A percentile compares a stretch with the other conserved stretches of the same genome.
Evolutionary conservation across 805 yeast species (phyloP).

Genomic region (Saturnispora silvae): DNA sequence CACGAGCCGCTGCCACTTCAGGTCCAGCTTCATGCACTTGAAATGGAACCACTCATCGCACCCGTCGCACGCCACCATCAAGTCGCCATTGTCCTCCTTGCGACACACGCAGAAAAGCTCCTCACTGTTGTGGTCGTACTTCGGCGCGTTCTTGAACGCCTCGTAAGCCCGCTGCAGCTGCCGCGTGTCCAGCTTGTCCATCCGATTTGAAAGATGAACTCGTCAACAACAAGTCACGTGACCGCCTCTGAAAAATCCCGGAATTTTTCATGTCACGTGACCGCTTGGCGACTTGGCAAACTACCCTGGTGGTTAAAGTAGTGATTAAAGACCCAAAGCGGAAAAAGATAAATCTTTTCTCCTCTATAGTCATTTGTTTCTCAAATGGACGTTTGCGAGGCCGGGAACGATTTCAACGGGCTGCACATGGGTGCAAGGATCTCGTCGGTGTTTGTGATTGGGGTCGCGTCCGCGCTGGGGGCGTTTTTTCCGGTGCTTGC

Average conservation of each 20-base stretch:
- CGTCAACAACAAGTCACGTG: too few species aligned
- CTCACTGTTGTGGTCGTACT: conserved; percentile 34
- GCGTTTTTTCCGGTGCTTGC: conserved; percentile 53
- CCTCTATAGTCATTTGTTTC: background rate
- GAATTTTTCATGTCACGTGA: too few species aligned
- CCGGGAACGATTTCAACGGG: conserved; percentile 16
- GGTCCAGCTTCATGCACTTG: conserved; percentile 54
- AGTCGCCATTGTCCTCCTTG: conserved; percentile 62
- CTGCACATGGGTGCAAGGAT: conserved; percentile 37
- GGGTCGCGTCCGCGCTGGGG: conserved; percentile 48
- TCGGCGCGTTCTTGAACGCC: conserved; percentile 24
- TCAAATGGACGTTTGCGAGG: conserved; percentile 12
- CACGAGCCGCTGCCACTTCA: conserved; percentile 42
- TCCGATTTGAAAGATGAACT: too few species aligned
- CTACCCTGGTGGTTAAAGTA: conserved; percentile 1
- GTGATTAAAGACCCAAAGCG: too few species aligned
- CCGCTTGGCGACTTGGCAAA: background rate
- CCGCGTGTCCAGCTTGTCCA: conserved; percentile 4
- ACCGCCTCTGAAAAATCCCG: too few species aligned
- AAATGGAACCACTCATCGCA: conserved; percentile 96
- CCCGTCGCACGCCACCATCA: conserved; percentile 92
- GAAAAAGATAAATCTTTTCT: too few species aligned
- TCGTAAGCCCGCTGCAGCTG: conserved; percentile 22
- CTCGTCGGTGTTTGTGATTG: conserved; percentile 51
- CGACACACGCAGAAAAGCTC: conserved; percentile 73